Conservation (phyloP, 768 basidiomycete species). For the Phylloporus arenicola region DNA sequence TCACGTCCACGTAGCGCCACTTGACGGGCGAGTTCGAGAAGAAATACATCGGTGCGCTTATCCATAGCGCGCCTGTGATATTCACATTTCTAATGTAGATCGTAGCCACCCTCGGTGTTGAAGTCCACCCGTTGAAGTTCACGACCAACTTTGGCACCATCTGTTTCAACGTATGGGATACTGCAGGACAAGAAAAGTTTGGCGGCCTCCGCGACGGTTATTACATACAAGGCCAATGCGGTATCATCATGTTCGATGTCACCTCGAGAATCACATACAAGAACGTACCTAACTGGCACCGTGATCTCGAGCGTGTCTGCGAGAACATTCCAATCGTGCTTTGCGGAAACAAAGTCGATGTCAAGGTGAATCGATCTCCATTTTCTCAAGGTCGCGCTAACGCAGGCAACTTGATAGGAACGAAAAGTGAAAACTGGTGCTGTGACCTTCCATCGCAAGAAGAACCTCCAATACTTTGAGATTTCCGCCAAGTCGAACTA, state of each 20-base stretch:
- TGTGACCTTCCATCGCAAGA: conserved; percentile 99
- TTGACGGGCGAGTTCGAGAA: conserved; percentile 99
- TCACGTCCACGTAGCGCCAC: conserved; percentile 62
- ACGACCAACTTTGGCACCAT: conserved; percentile 98
- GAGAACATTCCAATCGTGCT: conserved; percentile 99
- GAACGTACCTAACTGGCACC: conserved; percentile 99
- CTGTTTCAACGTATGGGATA: conserved; percentile 99
- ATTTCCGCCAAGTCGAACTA: conserved; percentile 99
- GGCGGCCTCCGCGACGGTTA: conserved; percentile 97
- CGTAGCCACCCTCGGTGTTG: conserved; percentile 96
- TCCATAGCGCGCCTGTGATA: conserved; percentile 8
- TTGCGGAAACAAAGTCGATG: conserved; percentile 99
- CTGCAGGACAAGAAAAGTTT: conserved; percentile 99
- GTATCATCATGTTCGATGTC: conserved; percentile 99
- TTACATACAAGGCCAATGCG: conserved; percentile 97
- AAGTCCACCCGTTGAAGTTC: conserved; percentile 95
- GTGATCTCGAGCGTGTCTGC: conserved; percentile 98
- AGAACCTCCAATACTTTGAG: conserved; percentile 99
- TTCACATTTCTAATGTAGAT: conserved; percentile 10
- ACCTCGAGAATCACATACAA: conserved; percentile 99
- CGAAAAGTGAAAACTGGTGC: conserved; percentile 99
- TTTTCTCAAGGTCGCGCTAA: conserved; percentile 2
- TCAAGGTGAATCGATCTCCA: conserved; percentile 65
- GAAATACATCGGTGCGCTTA: conserved; percentile 89
- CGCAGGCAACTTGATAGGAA: conserved; percentile 53